Conservation (phyloP, 352 stramenopile genomes). For the Globisporangium cylindrosporum region DNA sequence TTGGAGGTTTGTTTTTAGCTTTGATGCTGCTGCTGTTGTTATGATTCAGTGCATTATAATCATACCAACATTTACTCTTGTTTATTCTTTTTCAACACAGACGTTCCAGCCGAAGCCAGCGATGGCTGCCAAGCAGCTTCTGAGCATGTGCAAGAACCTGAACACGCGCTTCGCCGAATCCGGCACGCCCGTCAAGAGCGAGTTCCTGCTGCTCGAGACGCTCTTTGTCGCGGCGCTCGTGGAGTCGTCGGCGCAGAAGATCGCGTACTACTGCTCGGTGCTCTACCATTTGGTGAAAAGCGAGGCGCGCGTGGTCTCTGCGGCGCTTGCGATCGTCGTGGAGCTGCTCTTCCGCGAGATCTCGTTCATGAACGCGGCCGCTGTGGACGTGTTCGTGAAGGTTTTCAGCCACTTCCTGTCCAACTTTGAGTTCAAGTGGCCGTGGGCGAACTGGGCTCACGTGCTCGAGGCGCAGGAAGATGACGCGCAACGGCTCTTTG, state of each 20-base stretch:
- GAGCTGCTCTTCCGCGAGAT: slow-evolving; percentile 85
- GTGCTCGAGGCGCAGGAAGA: slow-evolving; percentile 78
- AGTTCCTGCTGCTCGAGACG: slow-evolving; percentile 78
- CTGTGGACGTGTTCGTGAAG: slow-evolving; percentile 64
- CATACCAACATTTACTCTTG: neutral
- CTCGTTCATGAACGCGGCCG: slow-evolving; percentile 60
- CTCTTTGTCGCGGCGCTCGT: slow-evolving; percentile 59
- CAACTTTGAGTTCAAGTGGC: slow-evolving; percentile 89
- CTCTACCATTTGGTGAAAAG: slow-evolving; percentile 79
- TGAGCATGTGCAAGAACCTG: slow-evolving; percentile 50
- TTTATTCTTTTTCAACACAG: slow-evolving; percentile 14
- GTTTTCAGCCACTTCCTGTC: slow-evolving; percentile 85
- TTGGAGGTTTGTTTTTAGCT: slow-evolving; percentile 34
- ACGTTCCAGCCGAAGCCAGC: slow-evolving; percentile 66
- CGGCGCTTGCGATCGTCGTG: slow-evolving; percentile 76
- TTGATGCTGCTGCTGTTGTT: neutral
- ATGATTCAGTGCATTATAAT: neutral
- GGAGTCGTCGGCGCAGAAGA: slow-evolving; percentile 38
- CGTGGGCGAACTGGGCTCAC: slow-evolving; percentile 73
- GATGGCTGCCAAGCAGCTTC: slow-evolving; percentile 67
- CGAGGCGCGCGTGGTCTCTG: slow-evolving; percentile 58
- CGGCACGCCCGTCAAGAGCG: slow-evolving; percentile 49
- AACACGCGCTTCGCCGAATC: slow-evolving; percentile 64
- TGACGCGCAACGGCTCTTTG: slow-evolving; percentile 79
- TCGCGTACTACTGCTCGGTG: slow-evolving; percentile 69